phyloP scores from a whole-genome alignment of 176 grass and related monocot genomes.

The Tillandsia leiboldiana region DNA sequence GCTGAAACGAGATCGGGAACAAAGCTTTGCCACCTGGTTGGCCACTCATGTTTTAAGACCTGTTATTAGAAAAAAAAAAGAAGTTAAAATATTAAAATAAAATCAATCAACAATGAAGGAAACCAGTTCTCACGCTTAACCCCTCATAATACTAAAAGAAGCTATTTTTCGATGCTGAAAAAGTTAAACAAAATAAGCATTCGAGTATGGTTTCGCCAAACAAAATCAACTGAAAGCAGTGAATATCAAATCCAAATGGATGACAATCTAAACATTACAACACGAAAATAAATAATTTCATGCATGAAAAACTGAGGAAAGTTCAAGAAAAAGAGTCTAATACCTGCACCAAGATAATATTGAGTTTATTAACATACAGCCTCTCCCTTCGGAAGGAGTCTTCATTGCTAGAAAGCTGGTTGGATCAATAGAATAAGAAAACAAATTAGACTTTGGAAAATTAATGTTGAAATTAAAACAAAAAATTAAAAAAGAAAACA shows the following conservation, averaged over 20 bases:
- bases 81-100: constrained; percentile 1
- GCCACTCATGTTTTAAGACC: constrained; percentile 98
- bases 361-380: constrained; percentile 98
- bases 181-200: background rate
- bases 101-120: background rate
- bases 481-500: background rate
- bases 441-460: background rate
- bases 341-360: constrained; percentile 98
- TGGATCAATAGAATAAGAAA: background rate
- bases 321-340: background rate
- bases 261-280: background rate
- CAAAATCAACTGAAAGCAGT: background rate
- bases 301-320: background rate
- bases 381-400: constrained; percentile 82
- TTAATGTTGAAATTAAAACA: background rate
- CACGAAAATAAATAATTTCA: background rate
- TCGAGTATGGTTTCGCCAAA: background rate
- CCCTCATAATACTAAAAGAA: too few relatives aligned
- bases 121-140: background rate
- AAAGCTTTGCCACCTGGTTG: constrained; percentile 85
- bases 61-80: constrained; percentile 27
- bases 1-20: constrained; percentile 96
- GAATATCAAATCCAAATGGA: background rate
- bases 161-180: too few relatives aligned
- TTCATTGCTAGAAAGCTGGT: constrained; percentile 90